A percentile compares a stretch with the other conserved stretches of the same genome.
These are phyloP conservation scores for Calonectria pteridis DNA, from an alignment of 2,329 filamentous ascomycete genomes.

Conservation along the genomic window DNA sequence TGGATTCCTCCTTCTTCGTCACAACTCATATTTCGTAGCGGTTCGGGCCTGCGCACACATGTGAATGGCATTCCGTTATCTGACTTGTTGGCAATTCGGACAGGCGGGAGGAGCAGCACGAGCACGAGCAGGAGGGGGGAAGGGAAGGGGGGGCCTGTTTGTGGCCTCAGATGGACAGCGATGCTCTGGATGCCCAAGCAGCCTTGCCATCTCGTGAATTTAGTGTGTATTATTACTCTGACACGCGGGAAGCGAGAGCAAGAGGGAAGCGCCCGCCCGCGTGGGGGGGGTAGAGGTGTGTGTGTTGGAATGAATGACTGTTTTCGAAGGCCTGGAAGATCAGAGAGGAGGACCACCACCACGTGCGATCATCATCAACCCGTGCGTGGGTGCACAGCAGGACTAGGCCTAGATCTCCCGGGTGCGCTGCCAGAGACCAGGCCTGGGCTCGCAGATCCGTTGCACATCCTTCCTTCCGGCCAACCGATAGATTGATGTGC, in stretches of 20 bases:
- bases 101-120: neutral
- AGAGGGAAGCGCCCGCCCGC: neutral
- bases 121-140: neutral
- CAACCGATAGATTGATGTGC: slow-evolving; percentile 1
- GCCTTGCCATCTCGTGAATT: neutral
- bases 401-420: neutral
- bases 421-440: neutral
- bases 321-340: neutral
- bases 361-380: too few species aligned
- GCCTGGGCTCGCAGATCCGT: slow-evolving; percentile 5
- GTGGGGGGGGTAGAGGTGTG: neutral
- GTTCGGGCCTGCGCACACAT: neutral
- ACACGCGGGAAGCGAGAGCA: neutral
- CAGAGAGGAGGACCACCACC: neutral
- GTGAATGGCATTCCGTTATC: slow-evolving; percentile 7
- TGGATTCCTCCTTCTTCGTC: neutral
- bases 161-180: neutral
- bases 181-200: neutral
- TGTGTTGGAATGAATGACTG: neutral
- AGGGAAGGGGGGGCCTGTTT: neutral
- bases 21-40: slow-evolving; percentile 4
- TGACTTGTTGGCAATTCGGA: neutral
- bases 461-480: slow-evolving; percentile 2
- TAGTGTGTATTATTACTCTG: neutral
- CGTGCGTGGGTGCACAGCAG: neutral